Conservation (phyloP, 202 grass and related monocot species). For the Eragrostis tef region DNA sequence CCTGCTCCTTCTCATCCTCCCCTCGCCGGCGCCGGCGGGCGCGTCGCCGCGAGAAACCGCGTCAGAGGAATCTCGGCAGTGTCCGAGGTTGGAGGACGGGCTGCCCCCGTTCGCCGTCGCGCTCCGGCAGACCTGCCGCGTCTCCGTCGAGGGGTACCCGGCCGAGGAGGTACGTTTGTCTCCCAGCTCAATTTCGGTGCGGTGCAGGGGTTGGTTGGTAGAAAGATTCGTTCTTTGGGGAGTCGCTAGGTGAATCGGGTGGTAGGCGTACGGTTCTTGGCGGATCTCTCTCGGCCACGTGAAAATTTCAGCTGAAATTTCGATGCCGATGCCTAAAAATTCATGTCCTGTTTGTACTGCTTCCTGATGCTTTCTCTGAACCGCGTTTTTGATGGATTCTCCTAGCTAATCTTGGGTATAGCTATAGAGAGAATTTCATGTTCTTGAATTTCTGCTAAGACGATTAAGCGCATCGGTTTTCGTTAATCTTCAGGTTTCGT, state of each 20-base stretch:
- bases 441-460: background rate
- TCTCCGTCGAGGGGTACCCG: constrained; percentile 38
- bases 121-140: constrained; percentile 45
- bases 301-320: background rate
- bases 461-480: background rate
- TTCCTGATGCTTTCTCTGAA: background rate
- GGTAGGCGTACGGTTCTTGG: constrained; percentile 8
- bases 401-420: background rate
- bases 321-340: background rate
- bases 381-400: background rate
- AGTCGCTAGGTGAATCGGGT: background rate
- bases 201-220: background rate
- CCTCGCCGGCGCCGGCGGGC: background rate
- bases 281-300: constrained; percentile 25
- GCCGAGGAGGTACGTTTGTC: constrained; percentile 49
- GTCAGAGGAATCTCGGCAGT: constrained; percentile 1
- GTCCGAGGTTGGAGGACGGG: constrained; percentile 23
- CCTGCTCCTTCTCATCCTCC: constrained; percentile 34
- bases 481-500: background rate
- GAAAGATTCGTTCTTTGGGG: constrained; percentile 11
- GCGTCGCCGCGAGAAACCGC: background rate
- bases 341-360: background rate
- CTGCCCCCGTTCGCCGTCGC: constrained; percentile 48
- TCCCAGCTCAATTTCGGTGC: background rate
- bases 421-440: background rate